Conservation (phyloP, 441 rosid genomes). For the Arabidopsis lyrata region DNA sequence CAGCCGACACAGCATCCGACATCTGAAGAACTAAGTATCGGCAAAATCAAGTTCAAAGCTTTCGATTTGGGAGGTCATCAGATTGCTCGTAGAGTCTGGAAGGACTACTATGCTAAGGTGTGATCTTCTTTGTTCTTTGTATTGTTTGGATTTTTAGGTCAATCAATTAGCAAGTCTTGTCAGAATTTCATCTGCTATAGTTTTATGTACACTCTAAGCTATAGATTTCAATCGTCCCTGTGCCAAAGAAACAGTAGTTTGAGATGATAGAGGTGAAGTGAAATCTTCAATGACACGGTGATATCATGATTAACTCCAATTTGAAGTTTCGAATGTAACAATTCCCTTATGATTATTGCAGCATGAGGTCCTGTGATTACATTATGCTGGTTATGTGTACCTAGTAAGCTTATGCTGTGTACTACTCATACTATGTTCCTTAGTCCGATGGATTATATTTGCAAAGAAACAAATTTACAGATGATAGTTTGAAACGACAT, state of each 20-base stretch:
- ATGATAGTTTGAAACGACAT: not conserved
- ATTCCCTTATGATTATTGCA: not conserved
- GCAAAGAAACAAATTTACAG: not conserved
- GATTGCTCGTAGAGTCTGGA: slow-evolving; percentile 17
- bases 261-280: slow-evolving; percentile 6
- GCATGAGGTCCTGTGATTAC: not conserved
- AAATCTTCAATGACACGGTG: not conserved
- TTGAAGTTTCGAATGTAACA: not conserved
- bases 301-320: not conserved
- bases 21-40: slow-evolving; percentile 1
- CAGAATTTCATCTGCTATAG: not conserved
- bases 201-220: not conserved
- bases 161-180: not conserved
- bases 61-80: slow-evolving; percentile 28
- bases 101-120: slow-evolving; percentile 16
- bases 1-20: slow-evolving; percentile 27
- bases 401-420: not conserved
- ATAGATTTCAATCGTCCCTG: not conserved
- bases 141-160: not conserved
- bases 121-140: not conserved
- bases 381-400: not conserved
- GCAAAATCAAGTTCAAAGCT: slow-evolving; percentile 21
- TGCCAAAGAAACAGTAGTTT: not conserved
- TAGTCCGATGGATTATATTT: not conserved
- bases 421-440: not conserved